Evolutionary conservation across 2,329 filamentous ascomycete genomes (phyloP).

Genomic region (Chalaropsis ovoidea): DNA sequence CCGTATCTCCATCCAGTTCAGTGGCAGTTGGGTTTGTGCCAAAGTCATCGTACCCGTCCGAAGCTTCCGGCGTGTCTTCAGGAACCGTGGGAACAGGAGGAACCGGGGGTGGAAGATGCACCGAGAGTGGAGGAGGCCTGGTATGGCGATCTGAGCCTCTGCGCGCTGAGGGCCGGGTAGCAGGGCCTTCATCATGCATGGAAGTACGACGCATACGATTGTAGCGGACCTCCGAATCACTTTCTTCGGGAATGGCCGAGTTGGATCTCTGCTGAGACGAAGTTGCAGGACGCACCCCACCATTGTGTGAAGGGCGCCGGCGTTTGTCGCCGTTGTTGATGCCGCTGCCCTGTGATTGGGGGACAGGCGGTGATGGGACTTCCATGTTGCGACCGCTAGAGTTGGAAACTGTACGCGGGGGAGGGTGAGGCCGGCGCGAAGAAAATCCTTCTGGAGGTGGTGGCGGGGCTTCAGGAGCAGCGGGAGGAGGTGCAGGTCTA

Average conservation of each 20-base stretch:
- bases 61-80: slow-evolving; percentile 1
- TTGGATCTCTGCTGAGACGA: slow-evolving; percentile 18
- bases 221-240: slow-evolving; percentile 2
- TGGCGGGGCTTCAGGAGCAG: slow-evolving; percentile 6
- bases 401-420: slow-evolving; percentile 12
- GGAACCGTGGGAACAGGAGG: slow-evolving; percentile 12
- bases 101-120: not conserved
- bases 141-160: not conserved
- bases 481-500: not conserved
- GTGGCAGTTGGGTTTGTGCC: slow-evolving; percentile 6
- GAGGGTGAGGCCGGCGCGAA: slow-evolving; percentile 13
- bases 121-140: not conserved
- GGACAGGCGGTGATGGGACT: not conserved
- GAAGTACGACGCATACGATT: not conserved
- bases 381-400: slow-evolving; percentile 13
- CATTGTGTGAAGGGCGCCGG: slow-evolving; percentile 18
- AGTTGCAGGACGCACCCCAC: slow-evolving; percentile 9
- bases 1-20: slow-evolving; percentile 15
- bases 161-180: slow-evolving; percentile 1
- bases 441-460: not conserved
- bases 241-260: slow-evolving; percentile 18
- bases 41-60: slow-evolving; percentile 11
- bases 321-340: slow-evolving; percentile 15
- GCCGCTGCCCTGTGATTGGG: slow-evolving; percentile 6
- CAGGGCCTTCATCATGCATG: slow-evolving; percentile 11